Conservation (phyloP, 2,329 filamentous ascomycete species). For the Colletotrichum limetticola region DNA sequence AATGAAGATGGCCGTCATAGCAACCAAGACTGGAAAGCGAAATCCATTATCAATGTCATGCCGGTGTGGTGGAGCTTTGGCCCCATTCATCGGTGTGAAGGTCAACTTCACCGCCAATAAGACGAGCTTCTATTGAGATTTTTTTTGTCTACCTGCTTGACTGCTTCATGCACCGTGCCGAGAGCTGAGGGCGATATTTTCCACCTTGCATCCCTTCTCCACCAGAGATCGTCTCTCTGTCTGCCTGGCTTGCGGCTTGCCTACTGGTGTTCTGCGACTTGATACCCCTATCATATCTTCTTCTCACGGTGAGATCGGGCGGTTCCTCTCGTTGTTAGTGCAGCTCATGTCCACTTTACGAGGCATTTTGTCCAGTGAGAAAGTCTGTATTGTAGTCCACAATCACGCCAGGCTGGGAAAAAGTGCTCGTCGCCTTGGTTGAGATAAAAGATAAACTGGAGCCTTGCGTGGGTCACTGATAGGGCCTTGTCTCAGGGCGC, state of each 20-base stretch:
- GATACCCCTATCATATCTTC: slow-evolving; percentile 10
- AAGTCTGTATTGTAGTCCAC: slow-evolving; percentile 3
- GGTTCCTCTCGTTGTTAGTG: background rate
- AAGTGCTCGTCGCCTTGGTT: slow-evolving; percentile 27
- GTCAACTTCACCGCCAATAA: slow-evolving; percentile 29
- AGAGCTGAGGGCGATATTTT: slow-evolving; percentile 28
- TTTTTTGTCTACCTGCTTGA: background rate
- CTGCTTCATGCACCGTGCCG: slow-evolving; percentile 26
- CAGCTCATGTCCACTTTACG: slow-evolving; percentile 18
- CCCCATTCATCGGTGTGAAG: slow-evolving; percentile 25
- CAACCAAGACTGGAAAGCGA: slow-evolving; percentile 6
- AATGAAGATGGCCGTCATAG: slow-evolving; percentile 25
- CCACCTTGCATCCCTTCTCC: slow-evolving; percentile 23
- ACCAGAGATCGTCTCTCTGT: slow-evolving; percentile 22
- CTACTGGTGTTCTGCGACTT: background rate
- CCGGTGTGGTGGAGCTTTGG: slow-evolving; percentile 18
- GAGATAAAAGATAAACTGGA: slow-evolving; percentile 33
- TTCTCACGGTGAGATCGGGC: slow-evolving; percentile 10
- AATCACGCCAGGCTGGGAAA: slow-evolving; percentile 28
- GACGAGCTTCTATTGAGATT: slow-evolving; percentile 10
- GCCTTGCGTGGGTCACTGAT: slow-evolving; percentile 31
- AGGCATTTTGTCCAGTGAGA: slow-evolving; percentile 19
- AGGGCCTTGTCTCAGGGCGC: slow-evolving; percentile 31
- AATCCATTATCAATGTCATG: slow-evolving; percentile 35
- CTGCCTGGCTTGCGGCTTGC: background rate